Conservation (phyloP, 257 asterid genomes). For the Asclepias syriaca region DNA sequence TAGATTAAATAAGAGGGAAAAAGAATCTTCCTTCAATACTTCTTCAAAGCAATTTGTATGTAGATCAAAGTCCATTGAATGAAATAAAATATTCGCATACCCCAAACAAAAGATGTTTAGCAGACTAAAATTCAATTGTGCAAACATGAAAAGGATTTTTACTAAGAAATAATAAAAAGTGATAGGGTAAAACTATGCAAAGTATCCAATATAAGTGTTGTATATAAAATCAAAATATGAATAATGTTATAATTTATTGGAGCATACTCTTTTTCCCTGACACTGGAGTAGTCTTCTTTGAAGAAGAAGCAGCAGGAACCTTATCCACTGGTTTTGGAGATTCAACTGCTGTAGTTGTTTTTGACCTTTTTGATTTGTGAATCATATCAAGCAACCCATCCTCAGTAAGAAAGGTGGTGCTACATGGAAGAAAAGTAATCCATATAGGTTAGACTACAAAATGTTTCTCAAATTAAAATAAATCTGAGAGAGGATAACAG, state of each 20-base stretch:
- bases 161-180: neutral
- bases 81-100: neutral
- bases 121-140: neutral
- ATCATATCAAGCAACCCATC: conserved; percentile 87
- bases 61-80: neutral
- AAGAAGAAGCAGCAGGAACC: conserved; percentile 53
- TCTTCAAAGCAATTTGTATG: neutral
- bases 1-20: neutral
- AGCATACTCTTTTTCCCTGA: conserved; percentile 27
- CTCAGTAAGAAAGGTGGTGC: conserved; percentile 84
- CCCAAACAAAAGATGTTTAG: neutral
- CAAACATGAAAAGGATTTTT: neutral
- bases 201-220: neutral
- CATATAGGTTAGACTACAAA: conserved; percentile 7
- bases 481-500: conserved; percentile 23
- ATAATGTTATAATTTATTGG: neutral
- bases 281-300: conserved; percentile 54
- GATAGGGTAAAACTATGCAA: neutral
- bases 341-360: conserved; percentile 27
- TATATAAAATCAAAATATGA: neutral
- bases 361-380: conserved; percentile 63
- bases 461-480: conserved; percentile 4
- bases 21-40: neutral
- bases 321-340: conserved; percentile 45
- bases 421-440: conserved; percentile 22